A percentile compares a stretch with the other conserved stretches of the same genome.
Conservation (phyloP, 805 yeast species). For the Saccharomycopsis sp. region DNA sequence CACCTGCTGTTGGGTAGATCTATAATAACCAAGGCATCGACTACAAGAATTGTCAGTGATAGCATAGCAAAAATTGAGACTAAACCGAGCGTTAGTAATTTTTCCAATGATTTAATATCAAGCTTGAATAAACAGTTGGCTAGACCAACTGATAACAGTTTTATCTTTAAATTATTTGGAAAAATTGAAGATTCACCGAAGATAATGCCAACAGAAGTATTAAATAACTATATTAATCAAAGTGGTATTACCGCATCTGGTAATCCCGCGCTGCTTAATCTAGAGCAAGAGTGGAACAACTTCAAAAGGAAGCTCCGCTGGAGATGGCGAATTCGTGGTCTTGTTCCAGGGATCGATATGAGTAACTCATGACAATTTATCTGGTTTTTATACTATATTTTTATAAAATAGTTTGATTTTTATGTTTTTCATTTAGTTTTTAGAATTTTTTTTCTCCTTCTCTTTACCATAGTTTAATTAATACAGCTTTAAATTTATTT, state of each 20-base stretch:
- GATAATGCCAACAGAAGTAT: too few relatives aligned
- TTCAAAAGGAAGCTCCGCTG: conserved; percentile 39
- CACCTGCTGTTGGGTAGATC: conserved; percentile 21
- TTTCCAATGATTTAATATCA: conserved; percentile 29
- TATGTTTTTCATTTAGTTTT: neutral
- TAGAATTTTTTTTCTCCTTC: neutral
- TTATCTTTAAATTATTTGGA: too few relatives aligned
- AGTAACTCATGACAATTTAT: too few relatives aligned
- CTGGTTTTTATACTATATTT: too few relatives aligned
- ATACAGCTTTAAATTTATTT: too few relatives aligned
- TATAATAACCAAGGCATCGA: conserved; percentile 9
- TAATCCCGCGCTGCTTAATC: conserved; percentile 6
- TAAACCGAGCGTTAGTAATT: conserved; percentile 15
- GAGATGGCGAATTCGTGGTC: conserved; percentile 45
- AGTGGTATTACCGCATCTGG: too few relatives aligned
- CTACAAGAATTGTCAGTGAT: conserved; percentile 6
- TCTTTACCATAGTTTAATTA: too few relatives aligned
- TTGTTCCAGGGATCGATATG: conserved; percentile 31
- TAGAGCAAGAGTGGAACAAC: conserved; percentile 20
- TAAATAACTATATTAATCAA: too few relatives aligned
- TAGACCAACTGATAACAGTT: neutral
- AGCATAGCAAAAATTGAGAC: conserved; percentile 13
- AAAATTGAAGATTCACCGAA: too few relatives aligned
- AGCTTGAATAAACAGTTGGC: conserved; percentile 29
- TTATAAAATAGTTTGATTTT: too few relatives aligned